Evolutionary conservation across 2,329 filamentous ascomycete species (phyloP), one percentile per base, ranked within the genome.

Genomic region (Emergomyces orientalis): DNA sequence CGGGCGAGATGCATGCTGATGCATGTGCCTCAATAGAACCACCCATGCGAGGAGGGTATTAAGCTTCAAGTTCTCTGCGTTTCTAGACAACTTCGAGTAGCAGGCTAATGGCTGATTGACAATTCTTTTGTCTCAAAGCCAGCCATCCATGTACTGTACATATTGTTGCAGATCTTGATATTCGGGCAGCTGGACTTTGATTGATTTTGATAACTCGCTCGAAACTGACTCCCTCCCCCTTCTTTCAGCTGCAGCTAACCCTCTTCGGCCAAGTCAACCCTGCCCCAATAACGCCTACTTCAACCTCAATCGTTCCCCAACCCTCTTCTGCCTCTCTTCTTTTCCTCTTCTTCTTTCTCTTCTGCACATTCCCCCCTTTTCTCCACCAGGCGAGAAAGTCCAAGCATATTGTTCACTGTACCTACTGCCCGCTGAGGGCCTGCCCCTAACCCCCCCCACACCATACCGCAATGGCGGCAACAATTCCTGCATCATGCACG

Each of bases 381-480:
- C 34, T 63, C 39, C 25, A 32, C 52, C 41, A 49, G 45, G 52
- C 22, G 32, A 52, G 27, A 59, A 59, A 63, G 58, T 47, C 61
- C 34, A 56, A 62, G 59, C 34, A 43, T 41, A 25, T 58, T 58
- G 55, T 41, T 49, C 43, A 58, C 19, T 30, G 11, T 30, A n/a
- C 43, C 19, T 34, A 30, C 30, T 32, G 34, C 56, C 62, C 64
- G 62, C 62, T 47, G 25, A 39, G 56, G 60, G 64, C 37, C 56
- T 56, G 47, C 43, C 37, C 47, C 27, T 30, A 32, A 32, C 17
- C 32, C 13, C 11, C 45, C 60, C 63, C 62, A 34, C 43, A 63
- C 52, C 63, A 65, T 65, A 62, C 47, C 56, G 37, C 34, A 32
- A 61, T 62, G 62, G 39, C 56, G 54, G 60, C 45, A 63, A 45